Evolutionary conservation across 2,329 filamentous ascomycete genomes (phyloP), one percentile per base, ranked within the genome.

Genomic region (Hymenoscyphus repandus): DNA sequence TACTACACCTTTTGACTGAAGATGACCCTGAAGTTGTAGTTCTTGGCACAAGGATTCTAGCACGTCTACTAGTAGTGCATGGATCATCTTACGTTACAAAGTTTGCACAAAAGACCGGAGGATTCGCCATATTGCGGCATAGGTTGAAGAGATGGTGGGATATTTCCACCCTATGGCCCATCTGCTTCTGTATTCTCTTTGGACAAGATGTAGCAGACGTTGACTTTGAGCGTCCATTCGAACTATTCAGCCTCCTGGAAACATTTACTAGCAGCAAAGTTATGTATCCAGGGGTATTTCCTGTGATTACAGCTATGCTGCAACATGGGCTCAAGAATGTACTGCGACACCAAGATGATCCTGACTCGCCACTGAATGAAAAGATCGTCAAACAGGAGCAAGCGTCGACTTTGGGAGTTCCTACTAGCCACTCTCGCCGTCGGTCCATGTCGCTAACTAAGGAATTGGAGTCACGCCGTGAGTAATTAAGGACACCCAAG

Each of bases 111-210:
- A 96, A 95, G 69, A 90, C 86, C 10, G 89, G 90, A 30, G 95
- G 95, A 1, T 96, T 96, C 66, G 77, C 78, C 32, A 86, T 96
- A 55, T 85, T 97, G 81, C 86, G 86, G 34, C 80, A 87, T 61
- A 81, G 89, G 31, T 71, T 99, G 3, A 90, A 85, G 63, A 77
- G 85, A 61, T 96, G 91, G 83, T 99, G 93, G 92, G 85, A 88
- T 62, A 79, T 90, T 13, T 81, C 90, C 2, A 81, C 83, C 0
- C 70, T 97, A 22, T 97, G 93, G 93, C 83, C 86, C 0, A 85
- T 93, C 39, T 90, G 88, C 64, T 88, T 99, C 68, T 85, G 88
- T 47, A 86, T 97, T 18, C 70, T 99, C 2, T 96, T 99, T 63
- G 90, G 88, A 1, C 78, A 83, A 38, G 90, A 96, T 63, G 80